A percentile compares a stretch with the other conserved stretches of the same genome.
Evolutionary conservation across 495 filamentous ascomycete genomes (phyloP).

Genomic region (Talaromyces wortmannii): DNA sequence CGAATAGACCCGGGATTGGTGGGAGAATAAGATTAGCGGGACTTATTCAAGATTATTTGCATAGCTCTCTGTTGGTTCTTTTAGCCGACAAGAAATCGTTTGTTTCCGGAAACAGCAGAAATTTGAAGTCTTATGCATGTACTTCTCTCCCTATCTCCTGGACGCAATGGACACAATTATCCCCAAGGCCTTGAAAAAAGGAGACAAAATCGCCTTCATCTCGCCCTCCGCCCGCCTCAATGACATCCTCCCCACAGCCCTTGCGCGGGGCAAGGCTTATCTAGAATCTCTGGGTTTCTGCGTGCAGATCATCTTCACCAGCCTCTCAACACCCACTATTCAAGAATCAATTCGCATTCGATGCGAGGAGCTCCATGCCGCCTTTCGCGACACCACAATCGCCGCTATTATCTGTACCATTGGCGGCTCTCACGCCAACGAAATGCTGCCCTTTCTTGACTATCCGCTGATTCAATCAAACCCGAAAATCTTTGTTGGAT

Average conservation of each 20-base stretch:
- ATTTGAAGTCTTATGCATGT: too few relatives aligned
- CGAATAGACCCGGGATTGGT: too few relatives aligned
- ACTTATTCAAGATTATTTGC: too few relatives aligned
- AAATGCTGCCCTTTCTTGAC: slow-evolving; percentile 20
- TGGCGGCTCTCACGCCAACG: slow-evolving; percentile 18
- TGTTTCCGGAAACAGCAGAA: too few relatives aligned
- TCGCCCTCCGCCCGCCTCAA: slow-evolving; percentile 22
- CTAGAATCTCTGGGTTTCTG: slow-evolving; percentile 11
- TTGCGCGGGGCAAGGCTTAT: slow-evolving; percentile 12
- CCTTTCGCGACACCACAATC: slow-evolving; percentile 4
- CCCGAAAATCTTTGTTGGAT: slow-evolving; percentile 27
- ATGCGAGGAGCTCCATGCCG: neutral
- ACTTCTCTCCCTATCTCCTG: too few relatives aligned
- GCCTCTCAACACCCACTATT: neutral
- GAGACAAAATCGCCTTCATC: slow-evolving; percentile 17
- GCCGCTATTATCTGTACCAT: slow-evolving; percentile 20
- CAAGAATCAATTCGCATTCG: neutral
- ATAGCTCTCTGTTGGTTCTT: too few relatives aligned
- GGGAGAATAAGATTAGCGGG: too few relatives aligned
- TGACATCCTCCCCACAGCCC: slow-evolving; percentile 1
- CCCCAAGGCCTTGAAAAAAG: neutral
- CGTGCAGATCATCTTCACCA: slow-evolving; percentile 14
- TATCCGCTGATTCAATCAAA: slow-evolving; percentile 16
- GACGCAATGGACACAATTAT: neutral
- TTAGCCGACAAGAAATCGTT: too few relatives aligned